phyloP scores from a whole-genome alignment of 805 yeast species.

The Yamadazyma sp. region DNA sequence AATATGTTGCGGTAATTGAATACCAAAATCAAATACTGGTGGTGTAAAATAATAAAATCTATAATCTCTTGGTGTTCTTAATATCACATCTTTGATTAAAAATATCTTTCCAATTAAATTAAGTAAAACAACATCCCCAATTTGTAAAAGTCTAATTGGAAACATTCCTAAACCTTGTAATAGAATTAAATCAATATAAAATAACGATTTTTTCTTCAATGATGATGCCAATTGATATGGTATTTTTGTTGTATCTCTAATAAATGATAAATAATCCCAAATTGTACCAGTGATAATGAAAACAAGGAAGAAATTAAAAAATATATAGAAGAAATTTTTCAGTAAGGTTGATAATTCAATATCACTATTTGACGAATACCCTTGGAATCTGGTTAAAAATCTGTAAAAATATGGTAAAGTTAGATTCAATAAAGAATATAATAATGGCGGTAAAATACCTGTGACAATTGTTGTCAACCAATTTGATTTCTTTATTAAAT shows the following conservation, averaged over 20 bases:
- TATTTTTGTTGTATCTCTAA: slow-evolving; percentile 57
- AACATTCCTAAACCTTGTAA: slow-evolving; percentile 70
- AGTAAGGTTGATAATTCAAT: slow-evolving; percentile 54
- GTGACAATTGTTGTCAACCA: slow-evolving; percentile 55
- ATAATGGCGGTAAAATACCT: slow-evolving; percentile 60
- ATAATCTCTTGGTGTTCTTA: slow-evolving; percentile 51
- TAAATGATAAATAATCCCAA: slow-evolving; percentile 55
- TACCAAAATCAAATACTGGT: slow-evolving; percentile 57
- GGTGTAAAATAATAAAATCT: slow-evolving; percentile 54
- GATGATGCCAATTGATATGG: slow-evolving; percentile 55
- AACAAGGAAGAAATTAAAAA: slow-evolving; percentile 59
- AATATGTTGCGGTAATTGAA: slow-evolving; percentile 60
- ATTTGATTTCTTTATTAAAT: slow-evolving; percentile 47
- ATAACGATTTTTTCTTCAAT: slow-evolving; percentile 48
- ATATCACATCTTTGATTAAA: slow-evolving; percentile 36
- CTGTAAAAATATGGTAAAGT: slow-evolving; percentile 54
- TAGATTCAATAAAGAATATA: slow-evolving; percentile 53
- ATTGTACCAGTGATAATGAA: slow-evolving; percentile 61
- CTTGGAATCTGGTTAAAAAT: slow-evolving; percentile 49
- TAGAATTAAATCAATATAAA: slow-evolving; percentile 59
- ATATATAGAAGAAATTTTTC: slow-evolving; percentile 59
- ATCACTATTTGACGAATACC: slow-evolving; percentile 55
- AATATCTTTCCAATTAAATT: slow-evolving; percentile 37
- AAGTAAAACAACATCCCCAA: slow-evolving; percentile 49
- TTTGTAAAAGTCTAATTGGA: slow-evolving; percentile 53